Evolutionary conservation across 495 filamentous ascomycete genomes (phyloP).

Genomic region (Penicillium crystallinum): DNA sequence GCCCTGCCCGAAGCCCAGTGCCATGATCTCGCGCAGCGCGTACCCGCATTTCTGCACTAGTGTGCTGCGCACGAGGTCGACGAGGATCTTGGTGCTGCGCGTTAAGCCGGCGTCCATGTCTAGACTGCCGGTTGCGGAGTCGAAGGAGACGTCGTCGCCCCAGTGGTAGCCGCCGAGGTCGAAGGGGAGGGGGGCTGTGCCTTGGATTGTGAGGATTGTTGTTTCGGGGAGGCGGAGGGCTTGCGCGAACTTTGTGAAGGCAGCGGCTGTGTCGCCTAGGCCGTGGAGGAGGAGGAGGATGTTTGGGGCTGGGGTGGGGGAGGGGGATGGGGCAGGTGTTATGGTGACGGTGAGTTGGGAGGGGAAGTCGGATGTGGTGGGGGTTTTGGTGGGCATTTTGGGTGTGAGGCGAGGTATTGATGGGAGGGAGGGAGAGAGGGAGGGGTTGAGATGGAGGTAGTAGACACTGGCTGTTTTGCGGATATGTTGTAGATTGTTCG

Average conservation of each 20-base stretch:
- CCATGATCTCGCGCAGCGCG: conserved; percentile 58
- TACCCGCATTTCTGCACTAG: conserved; percentile 70
- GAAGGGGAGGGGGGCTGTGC: conserved; percentile 66
- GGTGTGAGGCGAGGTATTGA: neutral
- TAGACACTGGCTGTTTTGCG: neutral
- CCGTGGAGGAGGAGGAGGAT: conserved; percentile 88
- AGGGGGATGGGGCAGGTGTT: conserved; percentile 30
- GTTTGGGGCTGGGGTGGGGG: conserved; percentile 47
- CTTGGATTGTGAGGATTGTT: conserved; percentile 68
- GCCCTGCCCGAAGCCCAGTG: conserved; percentile 87
- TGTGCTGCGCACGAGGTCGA: conserved; percentile 53
- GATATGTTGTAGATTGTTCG: neutral
- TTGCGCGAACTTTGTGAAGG: conserved; percentile 68
- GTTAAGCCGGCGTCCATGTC: conserved; percentile 78
- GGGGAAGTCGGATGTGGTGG: conserved; percentile 48
- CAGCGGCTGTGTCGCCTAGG: conserved; percentile 67
- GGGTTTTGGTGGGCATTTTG: conserved; percentile 37
- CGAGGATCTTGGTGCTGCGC: conserved; percentile 44
- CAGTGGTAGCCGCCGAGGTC: conserved; percentile 79
- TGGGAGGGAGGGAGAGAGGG: neutral
- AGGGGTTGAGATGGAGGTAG: neutral
- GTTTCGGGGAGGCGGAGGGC: conserved; percentile 78
- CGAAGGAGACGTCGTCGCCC: conserved; percentile 82
- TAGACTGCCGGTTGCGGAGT: conserved; percentile 54
- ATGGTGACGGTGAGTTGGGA: conserved; percentile 40